Evolutionary conservation across 2,329 filamentous ascomycete species (phyloP).

Genomic region (Talaromyces islandicus): DNA sequence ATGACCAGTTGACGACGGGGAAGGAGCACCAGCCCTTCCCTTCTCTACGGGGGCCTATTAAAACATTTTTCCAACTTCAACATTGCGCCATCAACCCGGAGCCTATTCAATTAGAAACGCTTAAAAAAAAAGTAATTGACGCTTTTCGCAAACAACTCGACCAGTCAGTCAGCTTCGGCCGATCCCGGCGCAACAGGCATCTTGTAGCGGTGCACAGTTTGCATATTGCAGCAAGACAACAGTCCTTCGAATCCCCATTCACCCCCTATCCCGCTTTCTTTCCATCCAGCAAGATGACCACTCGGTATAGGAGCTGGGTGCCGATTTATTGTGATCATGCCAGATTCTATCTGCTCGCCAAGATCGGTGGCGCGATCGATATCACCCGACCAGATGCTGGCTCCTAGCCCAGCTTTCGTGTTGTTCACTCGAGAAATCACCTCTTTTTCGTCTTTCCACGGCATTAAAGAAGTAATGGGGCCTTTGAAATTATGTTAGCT

Average conservation of each 20-base stretch:
- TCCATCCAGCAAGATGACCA: slow-evolving; percentile 18
- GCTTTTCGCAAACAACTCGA: not conserved
- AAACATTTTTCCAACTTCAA: not conserved
- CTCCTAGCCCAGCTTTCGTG: slow-evolving; percentile 41
- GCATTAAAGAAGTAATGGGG: slow-evolving; percentile 56
- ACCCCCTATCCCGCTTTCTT: slow-evolving; percentile 25
- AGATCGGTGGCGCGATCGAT: slow-evolving; percentile 39
- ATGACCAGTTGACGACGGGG: not conserved
- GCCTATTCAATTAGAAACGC: no score
- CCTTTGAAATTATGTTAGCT: slow-evolving; percentile 22
- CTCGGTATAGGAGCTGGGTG: slow-evolving; percentile 14
- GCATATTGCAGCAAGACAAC: slow-evolving; percentile 15
- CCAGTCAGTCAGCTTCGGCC: slow-evolving; percentile 9
- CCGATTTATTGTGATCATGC: slow-evolving; percentile 35
- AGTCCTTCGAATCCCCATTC: slow-evolving; percentile 22
- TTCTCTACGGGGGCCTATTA: no score
- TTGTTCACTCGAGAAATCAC: slow-evolving; percentile 37
- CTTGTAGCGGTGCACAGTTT: slow-evolving; percentile 13
- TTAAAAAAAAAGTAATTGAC: no score
- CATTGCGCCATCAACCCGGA: not conserved
- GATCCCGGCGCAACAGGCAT: slow-evolving; percentile 10
- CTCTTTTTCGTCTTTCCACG: slow-evolving; percentile 48
- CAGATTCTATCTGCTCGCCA: slow-evolving; percentile 37
- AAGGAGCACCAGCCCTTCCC: not conserved
- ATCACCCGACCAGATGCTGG: slow-evolving; percentile 43